These are phyloP conservation scores for Pulveroboletus sp. DNA, from an alignment of 768 basidiomycete genomes.

Conservation along the genomic window DNA sequence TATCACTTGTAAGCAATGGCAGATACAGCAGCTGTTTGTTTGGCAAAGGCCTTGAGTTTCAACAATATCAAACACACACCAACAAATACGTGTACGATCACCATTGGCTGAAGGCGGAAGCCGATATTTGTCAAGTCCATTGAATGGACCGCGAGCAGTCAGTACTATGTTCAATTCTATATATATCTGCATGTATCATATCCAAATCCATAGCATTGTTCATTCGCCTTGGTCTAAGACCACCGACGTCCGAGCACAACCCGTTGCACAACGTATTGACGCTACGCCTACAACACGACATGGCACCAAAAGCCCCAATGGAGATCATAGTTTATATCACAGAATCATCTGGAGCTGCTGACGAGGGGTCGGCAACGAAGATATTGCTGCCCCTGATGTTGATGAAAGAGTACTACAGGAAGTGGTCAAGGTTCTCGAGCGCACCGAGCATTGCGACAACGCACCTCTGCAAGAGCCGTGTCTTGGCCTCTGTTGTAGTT, in stretches of 20 bases:
- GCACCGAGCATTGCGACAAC: not conserved
- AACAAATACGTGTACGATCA: not conserved
- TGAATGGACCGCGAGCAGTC: not conserved
- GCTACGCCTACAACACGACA: constrained; percentile 9
- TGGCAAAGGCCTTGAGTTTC: constrained; percentile 8
- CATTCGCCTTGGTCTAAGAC: not conserved
- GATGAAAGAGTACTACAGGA: constrained; percentile 49
- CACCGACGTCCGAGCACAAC: not conserved
- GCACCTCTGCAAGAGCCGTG: constrained; percentile 50
- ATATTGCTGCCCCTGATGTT: constrained; percentile 49
- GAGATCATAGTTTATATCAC: constrained; percentile 13
- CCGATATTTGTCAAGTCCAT: no score
- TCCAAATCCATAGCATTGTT: constrained; percentile 20
- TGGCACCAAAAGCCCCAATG: not conserved
- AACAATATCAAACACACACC: constrained; percentile 15
- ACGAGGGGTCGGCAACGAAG: constrained; percentile 36
- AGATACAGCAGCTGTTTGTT: not conserved
- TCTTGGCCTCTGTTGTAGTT: constrained; percentile 50
- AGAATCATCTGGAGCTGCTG: not conserved
- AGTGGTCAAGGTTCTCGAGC: constrained; percentile 1
- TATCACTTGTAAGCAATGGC: not conserved
- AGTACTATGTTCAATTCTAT: not conserved
- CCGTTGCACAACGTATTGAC: not conserved
- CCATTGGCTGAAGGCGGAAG: not conserved
- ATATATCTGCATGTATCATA: constrained; percentile 13